Base-by-base conservation (phyloP, 1,284 basidiomycete species). In the Ustilago tritici region DNA sequence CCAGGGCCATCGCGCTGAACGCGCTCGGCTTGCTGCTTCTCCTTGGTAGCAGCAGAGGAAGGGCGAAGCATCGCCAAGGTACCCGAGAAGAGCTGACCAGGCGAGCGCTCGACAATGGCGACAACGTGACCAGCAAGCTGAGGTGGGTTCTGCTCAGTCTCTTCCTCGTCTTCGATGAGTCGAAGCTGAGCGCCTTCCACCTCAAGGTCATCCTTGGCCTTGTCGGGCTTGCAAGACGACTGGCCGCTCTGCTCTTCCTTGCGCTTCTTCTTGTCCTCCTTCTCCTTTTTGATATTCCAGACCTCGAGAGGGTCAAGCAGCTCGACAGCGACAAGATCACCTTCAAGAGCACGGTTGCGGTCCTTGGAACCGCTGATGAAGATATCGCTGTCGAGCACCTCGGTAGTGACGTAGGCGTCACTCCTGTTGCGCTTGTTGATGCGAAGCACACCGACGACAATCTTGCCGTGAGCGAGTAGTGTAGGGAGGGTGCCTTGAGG, bases 151-250 rank as follows among this genome's bases (percentile, higher is more conserved):
- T 84, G 38, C 84, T 99, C 97, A 43, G 94, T 98, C 50, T 98
- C 95, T 65, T 84, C 82, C 88, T 98, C 95, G 82, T 99, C 97
- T 82, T 98, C 96, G 77, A 99, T 96, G 65, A 99, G 88, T 88
- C 94, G 93, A 77, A 98, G 88, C 10, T 95, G 96, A 87, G 98
- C 96, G 8, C 97, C 97, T 88, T 99, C 97, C 40, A 99, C 97
- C 86, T 99, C 97, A 34, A 99, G 95, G 82, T 99, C 97, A 84
- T 99, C 97, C 88, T 98, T 98, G 90, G 98, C 98, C 91, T 99
- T 99, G 89, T 99, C 97, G 79, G 95, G 93, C 88, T 93, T 95
- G 84, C 95, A 92, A 56, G 91, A 92, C 31, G 62, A 32, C 56
- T 88, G 88, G 82, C 95, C 94, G 86, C 94, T 97, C 84, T 95